Percentiles rank a stretch among this genome's conserved stretches.
Conservation (phyloP, 1,139 yeast genomes). For the Debaryomyces psychrophilus region DNA sequence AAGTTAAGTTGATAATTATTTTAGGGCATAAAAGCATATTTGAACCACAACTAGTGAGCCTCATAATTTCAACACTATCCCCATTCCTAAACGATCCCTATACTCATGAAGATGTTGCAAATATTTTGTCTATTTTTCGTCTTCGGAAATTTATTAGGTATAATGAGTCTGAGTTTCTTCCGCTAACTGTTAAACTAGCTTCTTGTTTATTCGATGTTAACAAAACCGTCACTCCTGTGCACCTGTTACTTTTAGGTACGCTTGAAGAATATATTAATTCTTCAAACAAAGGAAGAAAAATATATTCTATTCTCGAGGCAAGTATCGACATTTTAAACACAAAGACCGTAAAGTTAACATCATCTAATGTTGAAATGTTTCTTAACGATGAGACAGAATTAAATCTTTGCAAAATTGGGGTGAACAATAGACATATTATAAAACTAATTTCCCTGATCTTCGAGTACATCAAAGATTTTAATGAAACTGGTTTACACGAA, state of each 20-base stretch:
- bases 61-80: conserved; percentile 26
- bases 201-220: conserved; percentile 16
- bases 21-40: conserved; percentile 13
- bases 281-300: conserved; percentile 10
- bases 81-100: conserved; percentile 20
- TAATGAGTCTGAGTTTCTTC: conserved; percentile 13
- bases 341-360: conserved; percentile 9
- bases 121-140: conserved; percentile 17
- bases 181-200: conserved; percentile 17
- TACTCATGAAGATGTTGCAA: conserved; percentile 28
- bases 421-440: conserved; percentile 13
- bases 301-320: conserved; percentile 18
- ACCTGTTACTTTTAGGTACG: conserved; percentile 8
- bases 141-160: conserved; percentile 14
- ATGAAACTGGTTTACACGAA: conserved; percentile 14
- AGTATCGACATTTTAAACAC: conserved; percentile 17
- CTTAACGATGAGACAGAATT: conserved; percentile 20
- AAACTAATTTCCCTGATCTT: conserved; percentile 25
- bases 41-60: conserved; percentile 17
- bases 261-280: conserved; percentile 15
- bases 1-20: conserved; percentile 40
- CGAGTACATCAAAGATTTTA: conserved; percentile 12
- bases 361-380: conserved; percentile 23
- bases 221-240: background rate
- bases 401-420: conserved; percentile 10